Evolutionary conservation across 305 asterid species (phyloP), one percentile per base, ranked within the genome.

Genomic region (Fraxinus albicans): DNA sequence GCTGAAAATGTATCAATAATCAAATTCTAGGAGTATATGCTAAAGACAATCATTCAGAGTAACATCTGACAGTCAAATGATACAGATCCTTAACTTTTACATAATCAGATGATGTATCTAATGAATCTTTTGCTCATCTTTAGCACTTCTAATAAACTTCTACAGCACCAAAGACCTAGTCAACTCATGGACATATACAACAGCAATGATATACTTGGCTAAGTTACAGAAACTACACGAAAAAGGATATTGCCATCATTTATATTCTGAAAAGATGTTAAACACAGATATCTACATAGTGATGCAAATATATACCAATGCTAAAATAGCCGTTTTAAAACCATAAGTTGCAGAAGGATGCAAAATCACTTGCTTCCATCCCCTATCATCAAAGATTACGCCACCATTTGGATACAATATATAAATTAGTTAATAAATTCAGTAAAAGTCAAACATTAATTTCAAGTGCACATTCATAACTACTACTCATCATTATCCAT

Each of bases 1-100:
- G 65, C 90, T 86, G 83, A 86, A 89, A 77, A 82, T 79, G 87
- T 21, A 82, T 76, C 60, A 27, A 70, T 40, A 81, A 81, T 86
- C 77, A 86, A 83, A 89, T 86, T 80, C 81, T 50, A 82, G 50
- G 36, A 76, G 67, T 73, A 88, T 25, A 38, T 76, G 47, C 47
- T 8, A 3, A 35, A 47, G 53, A 44, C 33, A 9, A 29, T 76
- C 47, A 33, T 34, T 15, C 23, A 80, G 8, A 84, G 44, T 65
- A 60, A 53, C 31, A 27, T 3, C 33, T 67, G 1, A 67, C 60
- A 29, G 33, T 29, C 33, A 29, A 29, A 21, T 8, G 36, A 73
- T 34, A 29, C 70, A 79, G 42, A 73, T 79, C n/a, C 2, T 12
- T 67, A 9, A 21, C 72, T 60, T 60, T 2, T 23, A 60, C 72